Evolutionary conservation across 257 asterid genomes (phyloP).

Genomic region (Voacanga thouarsii): DNA sequence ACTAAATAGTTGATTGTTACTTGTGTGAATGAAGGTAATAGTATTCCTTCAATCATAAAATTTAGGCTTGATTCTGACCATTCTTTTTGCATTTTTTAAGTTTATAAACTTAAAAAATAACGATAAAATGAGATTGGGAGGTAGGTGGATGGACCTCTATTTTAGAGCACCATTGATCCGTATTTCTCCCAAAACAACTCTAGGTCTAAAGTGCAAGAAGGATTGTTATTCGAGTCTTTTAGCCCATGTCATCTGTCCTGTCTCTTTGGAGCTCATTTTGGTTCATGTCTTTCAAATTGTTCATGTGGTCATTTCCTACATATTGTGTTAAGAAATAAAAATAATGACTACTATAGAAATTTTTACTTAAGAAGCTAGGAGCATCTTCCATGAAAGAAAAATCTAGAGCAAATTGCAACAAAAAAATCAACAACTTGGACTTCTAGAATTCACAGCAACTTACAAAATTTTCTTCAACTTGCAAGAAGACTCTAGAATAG

Average conservation of each 20-base stretch:
- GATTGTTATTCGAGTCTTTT: background rate
- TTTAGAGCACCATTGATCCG: too few relatives aligned
- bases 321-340: too few relatives aligned
- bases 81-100: background rate
- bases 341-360: too few relatives aligned
- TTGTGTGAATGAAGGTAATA: background rate
- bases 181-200: background rate
- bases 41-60: background rate
- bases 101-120: too few relatives aligned
- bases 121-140: background rate
- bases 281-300: background rate
- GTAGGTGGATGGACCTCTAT: too few relatives aligned
- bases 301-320: background rate
- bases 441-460: too few relatives aligned
- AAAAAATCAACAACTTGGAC: too few relatives aligned
- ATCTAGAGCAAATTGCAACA: too few relatives aligned
- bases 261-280: background rate
- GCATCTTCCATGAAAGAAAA: too few relatives aligned
- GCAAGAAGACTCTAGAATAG: too few relatives aligned
- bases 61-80: background rate
- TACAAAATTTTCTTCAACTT: too few relatives aligned
- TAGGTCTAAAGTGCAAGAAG: background rate
- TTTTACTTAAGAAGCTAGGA: too few relatives aligned
- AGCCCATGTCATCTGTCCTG: background rate
- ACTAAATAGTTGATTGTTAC: background rate